Evolutionary conservation across 148 eudicot genomes (phyloP).

Genomic region (Hydrangea macrophylla): DNA sequence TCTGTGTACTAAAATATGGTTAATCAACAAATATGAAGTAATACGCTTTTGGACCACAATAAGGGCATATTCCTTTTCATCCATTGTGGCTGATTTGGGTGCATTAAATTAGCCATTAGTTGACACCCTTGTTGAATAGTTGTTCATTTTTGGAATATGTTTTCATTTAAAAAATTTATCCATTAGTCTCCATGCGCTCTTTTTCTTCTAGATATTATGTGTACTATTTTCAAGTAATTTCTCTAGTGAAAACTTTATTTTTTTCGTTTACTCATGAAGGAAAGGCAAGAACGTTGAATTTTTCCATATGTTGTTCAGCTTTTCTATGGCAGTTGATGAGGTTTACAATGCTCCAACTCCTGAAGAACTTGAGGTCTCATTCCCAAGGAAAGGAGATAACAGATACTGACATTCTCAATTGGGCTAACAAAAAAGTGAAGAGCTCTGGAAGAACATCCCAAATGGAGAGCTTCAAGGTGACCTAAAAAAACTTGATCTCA

Average conservation of each 20-base stretch:
- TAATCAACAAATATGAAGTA: too few species aligned
- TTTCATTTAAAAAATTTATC: too few species aligned
- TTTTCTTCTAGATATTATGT: too few species aligned
- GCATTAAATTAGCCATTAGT: too few species aligned
- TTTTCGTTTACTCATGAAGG: background rate
- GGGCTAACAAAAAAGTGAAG: slow-evolving; percentile 86
- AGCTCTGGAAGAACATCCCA: slow-evolving; percentile 54
- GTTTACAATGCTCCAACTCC: slow-evolving; percentile 82
- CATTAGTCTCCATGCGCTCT: too few species aligned
- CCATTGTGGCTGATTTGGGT: too few species aligned
- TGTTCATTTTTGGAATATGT: too few species aligned
- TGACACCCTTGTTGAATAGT: too few species aligned
- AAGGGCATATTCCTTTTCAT: too few species aligned
- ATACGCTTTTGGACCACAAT: too few species aligned
- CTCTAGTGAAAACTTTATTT: background rate
- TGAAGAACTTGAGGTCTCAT: slow-evolving; percentile 71
- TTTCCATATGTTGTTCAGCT: slow-evolving; percentile 50
- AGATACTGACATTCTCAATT: slow-evolving; percentile 70
- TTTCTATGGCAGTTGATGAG: slow-evolving; percentile 96
- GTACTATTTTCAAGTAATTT: too few species aligned
- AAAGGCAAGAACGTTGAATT: background rate
- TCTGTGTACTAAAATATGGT: too few species aligned
- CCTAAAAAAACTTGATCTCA: background rate
- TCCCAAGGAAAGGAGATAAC: slow-evolving; percentile 84
- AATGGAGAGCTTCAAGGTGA: slow-evolving; percentile 83